Evolutionary conservation across 192 early-diverging fungal species (phyloP).

Genomic region (Jimgerdemannia lactiflua): DNA sequence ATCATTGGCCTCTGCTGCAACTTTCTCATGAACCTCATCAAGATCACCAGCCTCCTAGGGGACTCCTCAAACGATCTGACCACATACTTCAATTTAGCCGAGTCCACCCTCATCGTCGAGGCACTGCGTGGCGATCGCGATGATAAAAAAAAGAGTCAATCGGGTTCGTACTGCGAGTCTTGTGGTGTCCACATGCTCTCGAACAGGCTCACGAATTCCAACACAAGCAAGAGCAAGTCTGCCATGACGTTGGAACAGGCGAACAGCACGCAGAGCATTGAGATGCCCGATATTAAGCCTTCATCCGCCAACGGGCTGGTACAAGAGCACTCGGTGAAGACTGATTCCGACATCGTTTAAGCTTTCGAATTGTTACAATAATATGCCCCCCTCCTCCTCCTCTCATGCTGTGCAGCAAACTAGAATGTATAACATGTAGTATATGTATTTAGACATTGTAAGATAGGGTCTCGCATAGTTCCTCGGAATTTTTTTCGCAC

Average conservation of each 20-base stretch:
- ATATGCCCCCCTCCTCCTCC: no score
- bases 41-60: constrained; percentile 25
- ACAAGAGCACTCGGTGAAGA: neutral
- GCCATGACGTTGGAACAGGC: neutral
- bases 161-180: neutral
- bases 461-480: no score
- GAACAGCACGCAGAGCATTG: neutral
- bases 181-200: neutral
- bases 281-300: neutral
- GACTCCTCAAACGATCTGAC: constrained; percentile 27
- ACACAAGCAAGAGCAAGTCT: neutral
- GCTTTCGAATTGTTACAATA: neutral
- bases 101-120: constrained; percentile 29
- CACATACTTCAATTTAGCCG: constrained; percentile 24
- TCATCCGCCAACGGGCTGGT: neutral
- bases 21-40: constrained; percentile 31
- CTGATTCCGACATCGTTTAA: neutral
- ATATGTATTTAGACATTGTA: no score
- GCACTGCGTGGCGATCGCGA: constrained; percentile 22
- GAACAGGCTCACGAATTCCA: neutral
- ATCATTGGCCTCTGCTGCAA: constrained; percentile 25
- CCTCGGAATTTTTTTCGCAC: no score
- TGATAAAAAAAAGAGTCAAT: neutral
- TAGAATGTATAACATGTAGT: no score
- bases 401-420: no score